A percentile compares a stretch with the other conserved stretches of the same genome.
Conservation (phyloP, 2,329 filamentous ascomycete species). For the Calonectria pteridis region DNA sequence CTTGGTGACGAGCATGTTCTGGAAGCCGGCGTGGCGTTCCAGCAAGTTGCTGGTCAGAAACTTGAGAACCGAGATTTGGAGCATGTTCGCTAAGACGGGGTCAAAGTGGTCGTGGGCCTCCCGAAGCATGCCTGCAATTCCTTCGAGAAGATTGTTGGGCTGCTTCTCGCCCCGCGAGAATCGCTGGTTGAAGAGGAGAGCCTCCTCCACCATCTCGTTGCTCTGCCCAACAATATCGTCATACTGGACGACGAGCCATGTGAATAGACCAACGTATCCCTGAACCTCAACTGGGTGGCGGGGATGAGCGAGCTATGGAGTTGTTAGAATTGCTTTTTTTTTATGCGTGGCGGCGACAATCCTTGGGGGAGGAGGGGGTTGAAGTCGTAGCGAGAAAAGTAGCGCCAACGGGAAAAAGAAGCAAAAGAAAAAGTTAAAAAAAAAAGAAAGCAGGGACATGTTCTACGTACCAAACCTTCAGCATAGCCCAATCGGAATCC, state of each 20-base stretch:
- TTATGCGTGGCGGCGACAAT: neutral
- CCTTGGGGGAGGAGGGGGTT: neutral
- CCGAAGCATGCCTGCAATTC: constrained; percentile 8
- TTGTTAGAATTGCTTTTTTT: constrained; percentile 4
- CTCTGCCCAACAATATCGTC: constrained; percentile 21
- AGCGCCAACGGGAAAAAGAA: neutral
- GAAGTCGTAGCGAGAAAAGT: neutral
- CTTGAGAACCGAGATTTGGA: constrained; percentile 24
- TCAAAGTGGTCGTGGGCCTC: constrained; percentile 19
- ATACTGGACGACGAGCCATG: constrained; percentile 23
- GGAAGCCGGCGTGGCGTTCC: constrained; percentile 14
- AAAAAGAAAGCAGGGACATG: neutral
- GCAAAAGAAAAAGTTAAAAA: neutral
- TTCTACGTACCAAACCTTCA: constrained; percentile 7
- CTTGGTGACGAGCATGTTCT: constrained; percentile 11
- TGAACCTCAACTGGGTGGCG: constrained; percentile 16
- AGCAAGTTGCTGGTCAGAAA: constrained; percentile 17
- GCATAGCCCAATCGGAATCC: constrained; percentile 17
- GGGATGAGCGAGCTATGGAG: constrained; percentile 16
- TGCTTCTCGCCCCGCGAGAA: constrained; percentile 16
- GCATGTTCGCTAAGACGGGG: constrained; percentile 15
- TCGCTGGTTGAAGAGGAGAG: constrained; percentile 15
- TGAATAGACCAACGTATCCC: constrained; percentile 18
- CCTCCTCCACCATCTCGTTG: constrained; percentile 20
- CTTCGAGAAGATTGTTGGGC: constrained; percentile 20